A percentile compares a stretch with the other conserved stretches of the same genome.
These are phyloP conservation scores for Corynespora cassiicola DNA, from an alignment of 2,329 filamentous ascomycete genomes.

Conservation along the genomic window DNA sequence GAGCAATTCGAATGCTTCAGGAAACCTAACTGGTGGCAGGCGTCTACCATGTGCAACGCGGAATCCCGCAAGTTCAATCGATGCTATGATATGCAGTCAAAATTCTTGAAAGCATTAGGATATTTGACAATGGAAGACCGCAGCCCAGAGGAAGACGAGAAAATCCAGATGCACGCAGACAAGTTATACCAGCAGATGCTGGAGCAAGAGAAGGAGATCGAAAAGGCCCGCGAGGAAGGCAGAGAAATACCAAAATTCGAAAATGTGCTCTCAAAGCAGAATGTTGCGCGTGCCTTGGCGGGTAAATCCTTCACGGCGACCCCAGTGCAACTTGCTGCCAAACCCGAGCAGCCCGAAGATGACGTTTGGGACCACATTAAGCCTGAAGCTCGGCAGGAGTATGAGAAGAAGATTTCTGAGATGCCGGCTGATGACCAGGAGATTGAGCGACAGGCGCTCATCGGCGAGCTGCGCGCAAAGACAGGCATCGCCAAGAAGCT, in stretches of 20 bases:
- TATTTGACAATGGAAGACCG: conserved; percentile 76
- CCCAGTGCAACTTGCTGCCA: conserved; percentile 3
- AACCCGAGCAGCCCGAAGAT: conserved; percentile 20
- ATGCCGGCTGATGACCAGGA: conserved; percentile 39
- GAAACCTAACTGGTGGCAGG: conserved; percentile 68
- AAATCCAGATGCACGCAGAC: conserved; percentile 92
- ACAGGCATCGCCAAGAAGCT: conserved; percentile 38
- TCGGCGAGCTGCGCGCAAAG: conserved; percentile 42
- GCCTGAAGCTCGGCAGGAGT: conserved; percentile 33
- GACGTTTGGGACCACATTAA: conserved; percentile 41
- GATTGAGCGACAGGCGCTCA: conserved; percentile 39
- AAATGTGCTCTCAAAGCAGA: conserved; percentile 56
- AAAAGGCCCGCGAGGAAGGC: conserved; percentile 68
- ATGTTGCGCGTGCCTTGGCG: conserved; percentile 32
- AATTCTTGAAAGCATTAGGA: conserved; percentile 88
- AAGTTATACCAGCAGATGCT: conserved; percentile 87
- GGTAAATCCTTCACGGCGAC: conserved; percentile 18
- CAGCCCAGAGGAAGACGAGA: conserved; percentile 76
- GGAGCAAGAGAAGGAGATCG: conserved; percentile 77
- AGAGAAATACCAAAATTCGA: conserved; percentile 64
- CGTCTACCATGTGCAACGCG: conserved; percentile 79
- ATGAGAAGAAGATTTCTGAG: conserved; percentile 40
- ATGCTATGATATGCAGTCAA: conserved; percentile 89
- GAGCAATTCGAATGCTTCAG: conserved; percentile 84
- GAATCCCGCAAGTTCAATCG: conserved; percentile 81